Percentiles rank a stretch among this genome's conserved stretches.
Conservation (phyloP, 2,329 filamentous ascomycete species). For the Ilyonectria mors-panacis region DNA sequence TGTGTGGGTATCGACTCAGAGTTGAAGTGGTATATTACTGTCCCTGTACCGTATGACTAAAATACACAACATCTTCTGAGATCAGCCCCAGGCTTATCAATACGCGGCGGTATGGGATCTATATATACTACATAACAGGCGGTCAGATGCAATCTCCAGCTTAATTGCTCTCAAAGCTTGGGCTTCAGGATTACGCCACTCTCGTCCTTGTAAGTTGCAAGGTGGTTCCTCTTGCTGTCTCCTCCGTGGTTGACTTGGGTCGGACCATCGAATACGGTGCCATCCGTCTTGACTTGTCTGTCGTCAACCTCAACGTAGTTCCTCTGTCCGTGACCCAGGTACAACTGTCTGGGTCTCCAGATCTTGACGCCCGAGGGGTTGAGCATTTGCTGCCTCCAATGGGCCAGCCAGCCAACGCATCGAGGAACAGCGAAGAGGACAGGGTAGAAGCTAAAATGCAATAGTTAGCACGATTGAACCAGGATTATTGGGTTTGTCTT, state of each 20-base stretch:
- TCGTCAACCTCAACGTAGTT: conserved; percentile 59
- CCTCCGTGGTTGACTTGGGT: conserved; percentile 57
- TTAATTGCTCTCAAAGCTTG: conserved; percentile 18
- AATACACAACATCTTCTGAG: too few relatives aligned
- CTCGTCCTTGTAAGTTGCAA: conserved; percentile 52
- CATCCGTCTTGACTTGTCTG: conserved; percentile 51
- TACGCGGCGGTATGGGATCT: background rate
- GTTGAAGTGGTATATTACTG: too few relatives aligned
- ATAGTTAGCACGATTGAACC: conserved; percentile 18
- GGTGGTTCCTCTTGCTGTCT: conserved; percentile 58
- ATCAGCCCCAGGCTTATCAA: too few relatives aligned
- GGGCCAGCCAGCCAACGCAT: conserved; percentile 66
- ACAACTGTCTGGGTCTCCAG: conserved; percentile 65
- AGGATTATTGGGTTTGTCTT: too few relatives aligned
- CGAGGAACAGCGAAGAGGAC: conserved; percentile 66
- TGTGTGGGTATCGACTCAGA: too few relatives aligned
- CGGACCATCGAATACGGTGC: conserved; percentile 54
- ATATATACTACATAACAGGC: background rate
- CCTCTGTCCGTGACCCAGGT: conserved; percentile 61
- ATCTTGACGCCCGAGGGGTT: conserved; percentile 64
- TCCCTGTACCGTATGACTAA: background rate
- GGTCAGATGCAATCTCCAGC: background rate
- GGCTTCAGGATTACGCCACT: conserved; percentile 14
- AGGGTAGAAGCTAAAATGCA: conserved; percentile 59
- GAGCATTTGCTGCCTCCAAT: conserved; percentile 67